Percentiles rank a stretch among this genome's conserved stretches.
Evolutionary conservation across 2,329 filamentous ascomycete genomes (phyloP).

Genomic region (Sclerotinia borealis): DNA sequence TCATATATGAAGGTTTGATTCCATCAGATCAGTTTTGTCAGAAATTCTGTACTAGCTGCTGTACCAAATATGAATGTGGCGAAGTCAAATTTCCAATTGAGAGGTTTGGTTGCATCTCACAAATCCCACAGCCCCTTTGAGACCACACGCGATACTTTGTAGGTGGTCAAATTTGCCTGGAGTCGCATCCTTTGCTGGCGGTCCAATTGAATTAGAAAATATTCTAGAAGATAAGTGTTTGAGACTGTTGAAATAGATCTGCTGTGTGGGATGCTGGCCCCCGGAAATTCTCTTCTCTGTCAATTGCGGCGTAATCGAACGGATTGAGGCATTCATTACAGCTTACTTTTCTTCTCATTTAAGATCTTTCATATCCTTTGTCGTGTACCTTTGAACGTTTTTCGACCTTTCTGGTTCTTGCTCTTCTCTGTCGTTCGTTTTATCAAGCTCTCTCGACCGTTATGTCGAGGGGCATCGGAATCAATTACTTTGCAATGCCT

Average conservation of each 20-base stretch:
- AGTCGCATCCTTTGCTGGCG: conserved; percentile 6
- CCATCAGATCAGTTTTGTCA: not conserved
- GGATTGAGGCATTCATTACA: not conserved
- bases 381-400: not conserved
- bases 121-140: conserved; percentile 9
- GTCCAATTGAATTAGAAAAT: conserved; percentile 4
- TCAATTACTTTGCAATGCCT: conserved; percentile 29
- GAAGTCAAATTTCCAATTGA: conserved; percentile 4
- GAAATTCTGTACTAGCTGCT: not conserved
- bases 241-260: not conserved
- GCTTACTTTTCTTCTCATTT: not conserved
- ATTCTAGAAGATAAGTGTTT: not conserved
- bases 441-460: not conserved
- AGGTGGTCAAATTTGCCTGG: not conserved
- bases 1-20: not conserved
- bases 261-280: conserved; percentile 11
- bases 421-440: not conserved
- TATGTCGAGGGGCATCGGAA: not conserved
- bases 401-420: not conserved
- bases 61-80: not conserved
- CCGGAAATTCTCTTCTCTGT: not conserved
- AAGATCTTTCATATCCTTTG: not conserved
- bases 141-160: not conserved
- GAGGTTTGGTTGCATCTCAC: conserved; percentile 11
- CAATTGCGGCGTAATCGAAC: not conserved